phyloP scores from a whole-genome alignment of 106 monocot species.

The Allium cepa region DNA sequence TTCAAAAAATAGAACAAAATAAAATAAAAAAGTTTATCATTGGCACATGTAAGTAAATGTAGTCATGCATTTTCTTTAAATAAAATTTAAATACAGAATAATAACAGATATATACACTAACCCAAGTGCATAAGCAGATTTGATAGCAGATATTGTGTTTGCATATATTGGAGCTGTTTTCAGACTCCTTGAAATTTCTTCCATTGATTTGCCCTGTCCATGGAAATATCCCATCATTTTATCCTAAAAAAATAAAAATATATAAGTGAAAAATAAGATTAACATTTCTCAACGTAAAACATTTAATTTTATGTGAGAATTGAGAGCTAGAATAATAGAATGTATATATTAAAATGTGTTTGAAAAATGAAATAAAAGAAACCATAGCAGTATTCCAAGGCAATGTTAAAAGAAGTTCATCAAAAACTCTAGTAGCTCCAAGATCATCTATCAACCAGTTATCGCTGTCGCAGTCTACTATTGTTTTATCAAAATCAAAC shows the following conservation, averaged over 20 bases:
- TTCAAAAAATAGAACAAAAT: not conserved
- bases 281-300: not conserved
- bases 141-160: slow-evolving; percentile 27
- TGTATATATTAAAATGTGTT: not conserved
- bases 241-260: slow-evolving; percentile 22
- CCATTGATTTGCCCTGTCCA: slow-evolving; percentile 24
- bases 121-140: slow-evolving; percentile 43
- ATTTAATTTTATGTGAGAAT: not conserved
- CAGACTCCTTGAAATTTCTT: slow-evolving; percentile 30
- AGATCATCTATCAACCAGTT: slow-evolving; percentile 72
- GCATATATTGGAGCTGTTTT: slow-evolving; percentile 36
- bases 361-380: not conserved
- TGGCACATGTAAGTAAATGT: not conserved
- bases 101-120: not conserved
- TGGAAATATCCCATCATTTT: slow-evolving; percentile 47
- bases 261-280: not conserved
- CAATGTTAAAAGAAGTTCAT: slow-evolving; percentile 46
- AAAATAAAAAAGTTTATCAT: not conserved
- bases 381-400: slow-evolving; percentile 79
- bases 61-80: not conserved
- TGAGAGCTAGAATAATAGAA: not conserved
- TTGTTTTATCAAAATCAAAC: slow-evolving; percentile 92
- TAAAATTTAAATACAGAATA: not conserved
- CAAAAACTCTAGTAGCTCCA: slow-evolving; percentile 45
- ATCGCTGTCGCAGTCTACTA: slow-evolving; percentile 90